phyloP scores from a whole-genome alignment of 2,329 filamentous ascomycete species.

The Chaetomiaceae sp. region DNA sequence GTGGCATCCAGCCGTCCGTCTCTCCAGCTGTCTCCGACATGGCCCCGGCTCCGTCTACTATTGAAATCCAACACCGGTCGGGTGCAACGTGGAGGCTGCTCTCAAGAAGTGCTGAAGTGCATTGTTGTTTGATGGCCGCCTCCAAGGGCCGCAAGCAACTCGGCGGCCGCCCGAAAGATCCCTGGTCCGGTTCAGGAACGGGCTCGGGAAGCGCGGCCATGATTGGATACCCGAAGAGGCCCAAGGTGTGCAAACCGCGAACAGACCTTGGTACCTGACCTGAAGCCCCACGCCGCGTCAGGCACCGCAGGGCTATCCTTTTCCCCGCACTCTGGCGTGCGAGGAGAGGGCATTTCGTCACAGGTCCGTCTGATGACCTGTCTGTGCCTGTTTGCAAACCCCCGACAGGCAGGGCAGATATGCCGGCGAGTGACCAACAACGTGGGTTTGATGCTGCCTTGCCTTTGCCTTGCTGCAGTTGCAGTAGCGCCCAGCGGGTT shows the following conservation, averaged over 20 bases:
- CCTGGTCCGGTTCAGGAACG: slow-evolving; percentile 14
- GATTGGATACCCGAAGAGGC: slow-evolving; percentile 7
- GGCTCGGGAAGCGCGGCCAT: slow-evolving; percentile 9
- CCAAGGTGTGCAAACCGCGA: neutral
- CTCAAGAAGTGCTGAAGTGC: too few relatives aligned
- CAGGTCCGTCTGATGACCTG: slow-evolving; percentile 9
- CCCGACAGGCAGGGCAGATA: neutral
- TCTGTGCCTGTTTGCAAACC: neutral
- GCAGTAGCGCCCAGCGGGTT: neutral
- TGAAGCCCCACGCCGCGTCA: slow-evolving; percentile 4
- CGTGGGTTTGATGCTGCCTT: slow-evolving; percentile 5
- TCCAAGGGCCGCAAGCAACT: neutral
- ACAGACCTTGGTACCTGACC: slow-evolving; percentile 2
- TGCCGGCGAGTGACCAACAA: slow-evolving; percentile 3
- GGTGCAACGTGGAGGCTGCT: too few relatives aligned
- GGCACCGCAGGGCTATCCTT: slow-evolving; percentile 12
- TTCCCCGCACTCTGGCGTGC: slow-evolving; percentile 13
- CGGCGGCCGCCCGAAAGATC: neutral
- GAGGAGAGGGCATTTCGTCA: neutral
- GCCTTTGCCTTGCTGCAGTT: neutral
- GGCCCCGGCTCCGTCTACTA: neutral
- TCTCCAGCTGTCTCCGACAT: neutral
- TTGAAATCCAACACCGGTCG: too few relatives aligned
- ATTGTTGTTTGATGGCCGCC: neutral
- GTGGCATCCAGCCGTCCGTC: slow-evolving; percentile 6